Evolutionary conservation across 2,329 filamentous ascomycete species (phyloP), one percentile per base, ranked within the genome.

Genomic region (Fusarium transvaalense): DNA sequence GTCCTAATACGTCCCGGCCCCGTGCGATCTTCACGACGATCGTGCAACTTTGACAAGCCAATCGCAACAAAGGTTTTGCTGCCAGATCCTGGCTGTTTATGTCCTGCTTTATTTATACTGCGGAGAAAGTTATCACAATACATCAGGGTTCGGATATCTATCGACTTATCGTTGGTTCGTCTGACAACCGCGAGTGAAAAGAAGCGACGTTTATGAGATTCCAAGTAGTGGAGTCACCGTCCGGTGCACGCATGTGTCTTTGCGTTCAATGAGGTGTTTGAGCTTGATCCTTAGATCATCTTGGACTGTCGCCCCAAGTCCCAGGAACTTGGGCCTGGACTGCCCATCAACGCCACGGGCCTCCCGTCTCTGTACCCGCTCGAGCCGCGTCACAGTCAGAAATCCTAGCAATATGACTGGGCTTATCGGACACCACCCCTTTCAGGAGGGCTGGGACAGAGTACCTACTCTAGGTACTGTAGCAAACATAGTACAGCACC

Each of bases 11-110:
- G 71, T 69, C 62, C 63, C 67, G 66, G 64, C 66, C 64, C 62
- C 68, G 62, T 69, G 59, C 62, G 72, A 76, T 76, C 73, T 67
- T 64, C 72, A 51, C 62, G 65, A 66, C 66, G 66, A 72, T 77
- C 68, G 74, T 70, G 53, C 68, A 69, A 69, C 65, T 61, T 61
- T 75, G 72, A 71, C 52, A 66, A 73, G 71, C 77, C 77, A 78
- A 78, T 78, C 77, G 77, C 77, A 78, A 77, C 72, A 66, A 37
- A 19, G 61, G 10, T 50, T 70, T 39, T 32, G 67, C 66, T 76
- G 70, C 74, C 74, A 68, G 68, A 69, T 70, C 61, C 60, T 46
- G 50, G 21, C 15, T 37, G 34, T 48, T 48, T 34, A 46, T 57
- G 56, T 51, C 46, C 48, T 43, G 35, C 38, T 62, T 53, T 63